Percentiles rank a stretch among this genome's conserved stretches.
These are phyloP conservation scores for Magnaporthiopsis incrustans DNA, from an alignment of 2,329 filamentous ascomycete species.

Conservation along the genomic window DNA sequence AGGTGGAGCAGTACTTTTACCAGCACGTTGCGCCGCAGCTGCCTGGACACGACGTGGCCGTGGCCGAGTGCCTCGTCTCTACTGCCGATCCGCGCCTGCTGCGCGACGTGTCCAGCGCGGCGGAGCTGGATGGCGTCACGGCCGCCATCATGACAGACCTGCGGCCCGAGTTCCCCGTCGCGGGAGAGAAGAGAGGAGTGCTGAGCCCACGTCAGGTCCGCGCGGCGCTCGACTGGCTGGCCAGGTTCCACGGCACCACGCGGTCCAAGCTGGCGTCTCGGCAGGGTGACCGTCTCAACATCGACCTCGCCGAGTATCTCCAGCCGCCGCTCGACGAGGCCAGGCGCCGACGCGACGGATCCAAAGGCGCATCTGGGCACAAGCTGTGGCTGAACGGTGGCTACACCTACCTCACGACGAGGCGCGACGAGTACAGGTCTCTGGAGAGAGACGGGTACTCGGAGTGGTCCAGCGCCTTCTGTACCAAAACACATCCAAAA, in stretches of 20 bases:
- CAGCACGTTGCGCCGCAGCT: constrained; percentile 43
- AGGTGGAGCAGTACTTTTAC: constrained; percentile 62
- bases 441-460: constrained; percentile 37
- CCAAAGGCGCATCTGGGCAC: constrained; percentile 13
- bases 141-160: constrained; percentile 54
- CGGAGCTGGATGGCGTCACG: constrained; percentile 16
- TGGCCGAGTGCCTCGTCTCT: constrained; percentile 34
- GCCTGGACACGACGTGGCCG: constrained; percentile 32
- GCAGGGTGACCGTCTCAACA: constrained; percentile 14
- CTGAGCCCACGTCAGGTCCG: constrained; percentile 39
- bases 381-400: constrained; percentile 57
- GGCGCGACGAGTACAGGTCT: constrained; percentile 44
- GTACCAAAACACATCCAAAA: constrained; percentile 18
- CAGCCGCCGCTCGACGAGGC: constrained; percentile 49
- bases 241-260: constrained; percentile 45
- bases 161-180: constrained; percentile 42
- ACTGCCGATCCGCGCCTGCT: constrained; percentile 17
- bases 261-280: constrained; percentile 34
- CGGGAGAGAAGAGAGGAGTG: constrained; percentile 43
- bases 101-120: constrained; percentile 16
- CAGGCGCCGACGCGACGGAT: constrained; percentile 17
- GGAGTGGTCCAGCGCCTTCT: constrained; percentile 48
- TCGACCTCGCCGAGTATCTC: constrained; percentile 24
- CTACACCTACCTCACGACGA: constrained; percentile 60
- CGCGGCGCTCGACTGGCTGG: constrained; percentile 54